Evolutionary conservation across 306 rosid species (phyloP).

Genomic region (Begonia peltatifolia): DNA sequence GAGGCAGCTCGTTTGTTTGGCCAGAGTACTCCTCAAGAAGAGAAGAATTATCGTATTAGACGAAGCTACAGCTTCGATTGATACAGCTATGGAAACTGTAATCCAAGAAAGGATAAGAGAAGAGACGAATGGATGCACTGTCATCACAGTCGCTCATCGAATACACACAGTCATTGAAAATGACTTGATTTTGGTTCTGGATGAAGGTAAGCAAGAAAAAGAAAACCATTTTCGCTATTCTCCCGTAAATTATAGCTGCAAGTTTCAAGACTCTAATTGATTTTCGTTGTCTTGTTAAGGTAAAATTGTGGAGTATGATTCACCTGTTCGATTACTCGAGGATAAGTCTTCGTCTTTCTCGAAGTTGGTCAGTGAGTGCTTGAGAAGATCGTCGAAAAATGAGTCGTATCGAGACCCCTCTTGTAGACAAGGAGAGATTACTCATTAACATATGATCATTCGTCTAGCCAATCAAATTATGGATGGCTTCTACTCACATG

Average conservation of each 20-base stretch:
- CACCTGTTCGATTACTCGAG: constrained; percentile 44
- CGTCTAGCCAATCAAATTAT: no score
- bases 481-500: no score
- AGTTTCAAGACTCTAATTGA: no score
- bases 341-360: constrained; percentile 58
- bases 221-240: no score
- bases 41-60: constrained; percentile 7
- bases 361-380: constrained; percentile 66
- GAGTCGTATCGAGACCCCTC: neutral
- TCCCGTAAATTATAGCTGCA: no score
- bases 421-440: no score
- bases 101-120: constrained; percentile 11
- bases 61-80: constrained; percentile 13
- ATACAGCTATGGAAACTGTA: constrained; percentile 6
- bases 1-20: constrained; percentile 14
- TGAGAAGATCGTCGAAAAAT: constrained; percentile 45
- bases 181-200: constrained; percentile 6
- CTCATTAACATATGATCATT: no score
- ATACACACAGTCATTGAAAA: constrained; percentile 14
- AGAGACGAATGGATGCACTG: neutral
- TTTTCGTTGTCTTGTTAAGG: constrained; percentile 27
- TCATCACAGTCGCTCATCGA: constrained; percentile 11
- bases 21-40: constrained; percentile 5
- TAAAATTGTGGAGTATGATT: constrained; percentile 49
- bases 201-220: constrained; percentile 4